These are phyloP conservation scores for Morella rubra DNA, from an alignment of 306 rosid species.

Conservation along the genomic window DNA sequence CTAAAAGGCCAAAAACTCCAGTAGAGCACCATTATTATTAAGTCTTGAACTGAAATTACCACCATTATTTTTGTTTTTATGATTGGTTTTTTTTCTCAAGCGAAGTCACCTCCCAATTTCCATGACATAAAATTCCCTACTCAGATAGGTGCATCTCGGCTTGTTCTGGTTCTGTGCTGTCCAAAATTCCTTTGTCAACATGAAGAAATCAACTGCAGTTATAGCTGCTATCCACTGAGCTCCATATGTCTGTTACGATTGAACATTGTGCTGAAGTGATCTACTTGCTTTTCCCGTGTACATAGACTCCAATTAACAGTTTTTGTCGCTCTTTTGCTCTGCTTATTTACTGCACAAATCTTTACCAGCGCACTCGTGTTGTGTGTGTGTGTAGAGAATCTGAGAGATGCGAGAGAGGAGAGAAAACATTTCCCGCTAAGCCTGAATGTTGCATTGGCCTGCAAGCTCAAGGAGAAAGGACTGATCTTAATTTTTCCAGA, in stretches of 20 bases:
- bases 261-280: neutral
- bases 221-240: neutral
- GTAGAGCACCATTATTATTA: neutral
- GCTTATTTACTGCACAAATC: neutral
- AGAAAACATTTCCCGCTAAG: no score
- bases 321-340: no score
- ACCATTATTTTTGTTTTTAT: neutral
- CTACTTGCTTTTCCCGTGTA: neutral
- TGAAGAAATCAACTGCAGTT: neutral
- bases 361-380: neutral
- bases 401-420: no score
- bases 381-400: no score
- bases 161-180: neutral
- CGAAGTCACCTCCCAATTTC: neutral
- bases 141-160: neutral
- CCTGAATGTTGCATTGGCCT: no score
- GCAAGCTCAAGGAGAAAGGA: no score
- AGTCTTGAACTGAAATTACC: neutral
- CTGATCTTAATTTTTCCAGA: no score
- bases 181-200: neutral
- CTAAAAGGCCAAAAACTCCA: neutral
- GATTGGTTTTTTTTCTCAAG: neutral
- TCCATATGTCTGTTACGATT: neutral
- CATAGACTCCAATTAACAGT: neutral
- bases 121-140: no score